Conservation (phyloP, 2,329 filamentous ascomycete genomes). For the Alternaria atra region DNA sequence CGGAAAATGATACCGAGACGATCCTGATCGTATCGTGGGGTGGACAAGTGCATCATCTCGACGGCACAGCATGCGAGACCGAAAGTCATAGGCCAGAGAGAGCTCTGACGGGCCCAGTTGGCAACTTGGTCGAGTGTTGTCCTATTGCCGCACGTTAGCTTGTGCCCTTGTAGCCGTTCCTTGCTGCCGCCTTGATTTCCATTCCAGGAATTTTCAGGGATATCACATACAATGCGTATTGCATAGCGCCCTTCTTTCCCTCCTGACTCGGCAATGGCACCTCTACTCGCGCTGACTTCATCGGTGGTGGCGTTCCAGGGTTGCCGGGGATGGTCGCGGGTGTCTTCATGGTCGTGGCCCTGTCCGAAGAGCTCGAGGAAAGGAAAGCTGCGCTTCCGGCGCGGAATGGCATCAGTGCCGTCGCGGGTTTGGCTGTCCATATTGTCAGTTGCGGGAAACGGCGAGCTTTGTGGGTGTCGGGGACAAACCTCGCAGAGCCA, state of each 20-base stretch:
- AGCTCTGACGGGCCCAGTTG: slow-evolving; percentile 88
- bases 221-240: slow-evolving; percentile 82
- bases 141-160: slow-evolving; percentile 55
- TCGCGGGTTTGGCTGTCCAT: slow-evolving; percentile 70
- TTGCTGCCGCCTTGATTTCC: background rate
- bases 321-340: slow-evolving; percentile 62
- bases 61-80: slow-evolving; percentile 89
- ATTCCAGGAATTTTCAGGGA: background rate
- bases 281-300: slow-evolving; percentile 70
- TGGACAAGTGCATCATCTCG: slow-evolving; percentile 94
- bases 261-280: slow-evolving; percentile 82
- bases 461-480: slow-evolving; percentile 24
- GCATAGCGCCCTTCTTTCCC: slow-evolving; percentile 78
- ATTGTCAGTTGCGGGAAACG: slow-evolving; percentile 39
- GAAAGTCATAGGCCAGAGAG: slow-evolving; percentile 93
- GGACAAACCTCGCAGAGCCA: slow-evolving; percentile 64
- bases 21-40: slow-evolving; percentile 92
- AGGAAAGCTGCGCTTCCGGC: slow-evolving; percentile 68
- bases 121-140: slow-evolving; percentile 82
- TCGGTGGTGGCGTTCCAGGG: slow-evolving; percentile 61
- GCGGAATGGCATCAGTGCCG: slow-evolving; percentile 70
- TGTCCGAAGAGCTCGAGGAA: slow-evolving; percentile 70
- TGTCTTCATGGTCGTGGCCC: slow-evolving; percentile 67
- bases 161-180: background rate
- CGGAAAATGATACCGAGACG: slow-evolving; percentile 91